phyloP scores from a whole-genome alignment of 345 rosid genomes.

The Hibiscus mutabilis region DNA sequence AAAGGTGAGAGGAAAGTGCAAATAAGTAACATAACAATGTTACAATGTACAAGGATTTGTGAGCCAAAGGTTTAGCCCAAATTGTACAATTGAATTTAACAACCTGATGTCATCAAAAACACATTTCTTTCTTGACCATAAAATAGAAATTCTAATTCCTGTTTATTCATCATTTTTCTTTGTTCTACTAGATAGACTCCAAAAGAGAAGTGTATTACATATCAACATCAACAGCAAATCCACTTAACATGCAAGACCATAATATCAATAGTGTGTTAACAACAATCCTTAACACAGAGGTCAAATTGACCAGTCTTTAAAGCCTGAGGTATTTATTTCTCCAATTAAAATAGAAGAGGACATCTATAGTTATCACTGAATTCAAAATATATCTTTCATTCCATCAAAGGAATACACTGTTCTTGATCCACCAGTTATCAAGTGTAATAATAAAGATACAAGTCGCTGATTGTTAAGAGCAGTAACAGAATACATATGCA shows the following conservation, averaged over 20 bases:
- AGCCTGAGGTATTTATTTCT: background rate
- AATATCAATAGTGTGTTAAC: background rate
- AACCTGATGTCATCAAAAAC: background rate
- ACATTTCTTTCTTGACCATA: background rate
- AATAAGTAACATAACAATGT: background rate
- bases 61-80: background rate
- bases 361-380: background rate
- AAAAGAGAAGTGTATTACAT: background rate
- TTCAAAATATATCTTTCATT: background rate
- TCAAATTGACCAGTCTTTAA: constrained; percentile 1
- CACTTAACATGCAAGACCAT: background rate
- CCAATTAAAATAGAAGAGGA: background rate
- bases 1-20: constrained; percentile 7
- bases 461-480: background rate
- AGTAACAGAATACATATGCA: background rate
- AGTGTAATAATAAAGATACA: background rate
- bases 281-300: background rate
- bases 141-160: background rate
- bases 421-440: background rate
- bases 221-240: background rate
- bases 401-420: background rate
- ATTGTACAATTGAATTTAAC: background rate
- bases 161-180: background rate
- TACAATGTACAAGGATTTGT: background rate
- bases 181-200: background rate